Percentiles rank a stretch among this genome's conserved stretches.
phyloP scores from a whole-genome alignment of 2,329 filamentous ascomycete species.

The Ceratocystis huliohia region DNA sequence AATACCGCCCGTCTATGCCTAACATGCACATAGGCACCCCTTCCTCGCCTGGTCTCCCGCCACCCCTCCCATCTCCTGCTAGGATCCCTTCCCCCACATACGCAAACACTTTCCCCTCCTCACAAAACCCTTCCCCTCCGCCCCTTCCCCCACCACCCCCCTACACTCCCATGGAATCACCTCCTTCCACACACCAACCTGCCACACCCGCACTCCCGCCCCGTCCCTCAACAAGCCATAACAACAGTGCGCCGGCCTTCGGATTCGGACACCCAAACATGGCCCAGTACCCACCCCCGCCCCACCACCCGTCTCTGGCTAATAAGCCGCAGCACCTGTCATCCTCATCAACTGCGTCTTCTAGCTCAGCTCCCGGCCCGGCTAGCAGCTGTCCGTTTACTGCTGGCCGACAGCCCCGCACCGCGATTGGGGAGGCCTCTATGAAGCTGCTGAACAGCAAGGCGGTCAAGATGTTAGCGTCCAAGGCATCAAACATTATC shows the following conservation, averaged over 20 bases:
- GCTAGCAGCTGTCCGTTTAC: neutral
- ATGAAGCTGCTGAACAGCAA: conserved; percentile 22
- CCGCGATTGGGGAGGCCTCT: conserved; percentile 1
- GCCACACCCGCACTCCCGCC: conserved; percentile 9
- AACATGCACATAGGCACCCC: conserved; percentile 15
- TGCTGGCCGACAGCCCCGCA: conserved; percentile 1
- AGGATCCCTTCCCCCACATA: neutral
- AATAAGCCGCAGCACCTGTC: neutral
- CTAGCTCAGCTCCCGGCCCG: neutral
- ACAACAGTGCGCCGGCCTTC: neutral
- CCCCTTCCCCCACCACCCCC: neutral
- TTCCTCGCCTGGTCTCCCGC: neutral
- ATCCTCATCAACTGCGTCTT: neutral
- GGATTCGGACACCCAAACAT: neutral
- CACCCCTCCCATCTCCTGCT: neutral
- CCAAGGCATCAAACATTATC: conserved; percentile 23
- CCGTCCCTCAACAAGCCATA: conserved; percentile 10
- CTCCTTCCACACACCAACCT: neutral
- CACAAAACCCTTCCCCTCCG: neutral
- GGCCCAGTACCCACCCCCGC: conserved; percentile 5
- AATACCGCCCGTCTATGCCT: conserved; percentile 15
- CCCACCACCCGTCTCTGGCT: neutral
- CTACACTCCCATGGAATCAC: neutral
- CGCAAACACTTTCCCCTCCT: neutral
- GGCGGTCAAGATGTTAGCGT: conserved; percentile 22